Conservation (phyloP, 1,284 basidiomycete species). For the Ceratobasidium sp. region DNA sequence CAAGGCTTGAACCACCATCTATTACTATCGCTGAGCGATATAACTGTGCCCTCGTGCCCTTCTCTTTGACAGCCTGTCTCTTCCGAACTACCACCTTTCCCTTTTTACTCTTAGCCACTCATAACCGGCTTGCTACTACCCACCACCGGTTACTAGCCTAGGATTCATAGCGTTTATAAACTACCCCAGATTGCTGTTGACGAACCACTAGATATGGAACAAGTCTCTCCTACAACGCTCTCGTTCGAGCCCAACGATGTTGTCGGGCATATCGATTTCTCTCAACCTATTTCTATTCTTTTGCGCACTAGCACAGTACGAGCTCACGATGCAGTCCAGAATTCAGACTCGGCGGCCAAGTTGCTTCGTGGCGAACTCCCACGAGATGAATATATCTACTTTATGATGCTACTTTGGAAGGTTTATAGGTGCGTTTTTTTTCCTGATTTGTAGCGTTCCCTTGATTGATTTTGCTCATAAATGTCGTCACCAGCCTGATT, state of each 20-base stretch:
- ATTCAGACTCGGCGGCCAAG: slow-evolving; percentile 70
- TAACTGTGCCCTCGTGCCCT: neutral
- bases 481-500: slow-evolving; percentile 63
- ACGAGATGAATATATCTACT: slow-evolving; percentile 75
- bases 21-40: slow-evolving; percentile 19
- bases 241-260: slow-evolving; percentile 43
- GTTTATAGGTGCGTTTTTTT: slow-evolving; percentile 74
- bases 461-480: slow-evolving; percentile 35
- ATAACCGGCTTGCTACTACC: neutral
- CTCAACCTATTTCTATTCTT: slow-evolving; percentile 58
- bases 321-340: slow-evolving; percentile 73
- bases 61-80: slow-evolving; percentile 8
- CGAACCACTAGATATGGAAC: slow-evolving; percentile 25
- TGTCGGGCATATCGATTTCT: slow-evolving; percentile 52
- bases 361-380: slow-evolving; percentile 73
- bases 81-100: neutral
- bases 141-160: neutral
- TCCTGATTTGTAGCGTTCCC: neutral
- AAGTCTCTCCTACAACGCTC: slow-evolving; percentile 9
- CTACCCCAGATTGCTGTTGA: neutral
- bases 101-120: neutral
- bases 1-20: neutral
- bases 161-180: slow-evolving; percentile 15
- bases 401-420: slow-evolving; percentile 81
- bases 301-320: slow-evolving; percentile 70